Conservation (phyloP, 2,329 filamentous ascomycete species). For the Fusarium avenaceum region DNA sequence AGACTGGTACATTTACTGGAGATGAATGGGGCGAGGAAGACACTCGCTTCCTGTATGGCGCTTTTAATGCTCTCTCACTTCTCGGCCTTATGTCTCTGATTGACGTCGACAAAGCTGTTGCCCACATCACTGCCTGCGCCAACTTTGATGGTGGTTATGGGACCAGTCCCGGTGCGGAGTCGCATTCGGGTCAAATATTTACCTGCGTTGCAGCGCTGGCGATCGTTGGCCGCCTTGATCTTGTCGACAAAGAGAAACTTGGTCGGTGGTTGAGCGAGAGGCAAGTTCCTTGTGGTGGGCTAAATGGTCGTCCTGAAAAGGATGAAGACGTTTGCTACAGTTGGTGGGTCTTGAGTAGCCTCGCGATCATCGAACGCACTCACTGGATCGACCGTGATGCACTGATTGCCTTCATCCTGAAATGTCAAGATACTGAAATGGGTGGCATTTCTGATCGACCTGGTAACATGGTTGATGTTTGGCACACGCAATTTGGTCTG, state of each 20-base stretch:
- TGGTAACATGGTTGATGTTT: slow-evolving; percentile 96
- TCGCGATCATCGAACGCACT: slow-evolving; percentile 87
- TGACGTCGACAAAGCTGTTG: slow-evolving; percentile 83
- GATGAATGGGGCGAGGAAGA: slow-evolving; percentile 98
- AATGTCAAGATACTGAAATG: slow-evolving; percentile 85
- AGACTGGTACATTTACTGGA: slow-evolving; percentile 89
- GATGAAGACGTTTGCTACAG: slow-evolving; percentile 97
- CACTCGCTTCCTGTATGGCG: slow-evolving; percentile 92
- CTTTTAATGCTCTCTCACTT: slow-evolving; percentile 89
- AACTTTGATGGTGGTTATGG: slow-evolving; percentile 98
- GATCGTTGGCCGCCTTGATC: slow-evolving; percentile 84
- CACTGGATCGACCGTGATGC: slow-evolving; percentile 94
- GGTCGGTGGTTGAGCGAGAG: slow-evolving; percentile 94
- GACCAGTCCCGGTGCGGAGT: slow-evolving; percentile 89
- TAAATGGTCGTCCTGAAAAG: slow-evolving; percentile 97
- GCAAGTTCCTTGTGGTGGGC: slow-evolving; percentile 85
- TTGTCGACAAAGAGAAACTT: slow-evolving; percentile 85
- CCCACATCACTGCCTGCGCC: slow-evolving; percentile 83
- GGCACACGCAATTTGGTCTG: slow-evolving; percentile 91
- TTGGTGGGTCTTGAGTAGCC: slow-evolving; percentile 96
- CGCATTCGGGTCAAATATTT: slow-evolving; percentile 95
- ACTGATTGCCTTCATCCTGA: slow-evolving; percentile 84
- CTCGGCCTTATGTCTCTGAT: slow-evolving; percentile 79
- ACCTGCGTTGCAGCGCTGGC: slow-evolving; percentile 90
- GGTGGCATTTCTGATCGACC: slow-evolving; percentile 93